These are phyloP conservation scores for Colletotrichum cuscutae DNA, from an alignment of 2,329 filamentous ascomycete species.

Conservation along the genomic window DNA sequence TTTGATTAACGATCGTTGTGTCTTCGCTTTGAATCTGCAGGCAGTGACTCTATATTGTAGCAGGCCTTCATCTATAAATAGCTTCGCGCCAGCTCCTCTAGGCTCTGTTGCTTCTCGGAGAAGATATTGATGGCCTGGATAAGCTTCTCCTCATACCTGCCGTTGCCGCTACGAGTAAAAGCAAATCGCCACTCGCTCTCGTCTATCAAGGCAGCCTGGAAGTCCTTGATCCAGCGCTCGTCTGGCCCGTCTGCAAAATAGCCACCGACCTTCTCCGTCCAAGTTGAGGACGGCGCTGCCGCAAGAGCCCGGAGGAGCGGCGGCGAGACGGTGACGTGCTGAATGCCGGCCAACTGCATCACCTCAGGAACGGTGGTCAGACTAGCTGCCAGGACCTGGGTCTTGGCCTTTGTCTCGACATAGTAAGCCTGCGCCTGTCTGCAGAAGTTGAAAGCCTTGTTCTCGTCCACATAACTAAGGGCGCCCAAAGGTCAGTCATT, in stretches of 20 bases:
- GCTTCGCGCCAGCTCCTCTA: constrained; percentile 50
- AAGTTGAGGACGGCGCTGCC: constrained; percentile 44
- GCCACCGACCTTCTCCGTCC: constrained; percentile 43
- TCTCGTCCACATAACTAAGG: constrained; percentile 57
- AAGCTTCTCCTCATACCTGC: constrained; percentile 61
- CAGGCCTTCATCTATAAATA: background rate
- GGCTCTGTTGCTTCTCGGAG: constrained; percentile 62
- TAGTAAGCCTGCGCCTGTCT: constrained; percentile 65
- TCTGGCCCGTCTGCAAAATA: constrained; percentile 45
- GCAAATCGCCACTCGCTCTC: constrained; percentile 61
- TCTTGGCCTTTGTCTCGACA: constrained; percentile 49
- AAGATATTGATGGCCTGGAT: constrained; percentile 68
- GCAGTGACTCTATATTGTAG: background rate
- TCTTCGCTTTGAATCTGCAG: background rate
- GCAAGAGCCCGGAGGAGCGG: constrained; percentile 59
- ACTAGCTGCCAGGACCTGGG: constrained; percentile 66
- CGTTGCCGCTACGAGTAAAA: constrained; percentile 58
- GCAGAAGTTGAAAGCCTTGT: constrained; percentile 62
- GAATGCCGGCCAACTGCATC: constrained; percentile 65
- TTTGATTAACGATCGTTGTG: background rate
- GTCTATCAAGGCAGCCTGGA: constrained; percentile 45
- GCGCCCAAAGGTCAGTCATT: background rate
- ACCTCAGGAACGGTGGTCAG: constrained; percentile 67
- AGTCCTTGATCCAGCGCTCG: constrained; percentile 34
- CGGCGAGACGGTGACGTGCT: constrained; percentile 70